These are phyloP conservation scores for Mollisia scopiformis DNA, from an alignment of 2,329 filamentous ascomycete species.

Conservation along the genomic window DNA sequence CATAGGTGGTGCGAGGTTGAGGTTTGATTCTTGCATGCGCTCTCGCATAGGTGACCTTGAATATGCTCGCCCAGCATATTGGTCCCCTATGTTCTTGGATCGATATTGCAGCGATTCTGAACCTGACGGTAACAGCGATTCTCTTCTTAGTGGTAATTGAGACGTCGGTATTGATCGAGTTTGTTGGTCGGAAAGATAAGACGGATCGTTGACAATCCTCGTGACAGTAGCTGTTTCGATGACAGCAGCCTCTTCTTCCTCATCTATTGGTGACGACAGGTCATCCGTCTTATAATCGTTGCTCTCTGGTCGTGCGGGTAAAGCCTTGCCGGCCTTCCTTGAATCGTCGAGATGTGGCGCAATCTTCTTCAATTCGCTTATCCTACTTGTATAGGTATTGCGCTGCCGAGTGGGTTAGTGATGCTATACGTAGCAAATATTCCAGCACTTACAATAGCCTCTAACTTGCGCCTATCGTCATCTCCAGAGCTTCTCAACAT, in stretches of 20 bases:
- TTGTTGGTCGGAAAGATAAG: constrained; percentile 28
- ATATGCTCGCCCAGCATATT: constrained; percentile 52
- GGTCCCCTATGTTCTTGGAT: constrained; percentile 32
- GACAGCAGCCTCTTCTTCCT: constrained; percentile 48
- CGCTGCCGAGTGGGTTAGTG: constrained; percentile 54
- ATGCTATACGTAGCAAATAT: too few species aligned
- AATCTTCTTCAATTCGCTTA: constrained; percentile 81
- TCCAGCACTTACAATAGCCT: constrained; percentile 86
- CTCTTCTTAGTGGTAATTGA: constrained; percentile 37
- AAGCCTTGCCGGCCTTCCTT: constrained; percentile 79
- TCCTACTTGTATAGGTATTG: constrained; percentile 86
- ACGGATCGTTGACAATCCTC: constrained; percentile 49
- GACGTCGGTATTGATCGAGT: constrained; percentile 28
- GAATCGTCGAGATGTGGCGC: constrained; percentile 56
- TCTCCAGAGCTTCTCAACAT: constrained; percentile 81
- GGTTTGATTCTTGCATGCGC: constrained; percentile 39
- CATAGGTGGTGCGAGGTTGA: constrained; percentile 50
- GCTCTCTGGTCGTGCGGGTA: constrained; percentile 73
- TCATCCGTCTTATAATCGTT: constrained; percentile 51
- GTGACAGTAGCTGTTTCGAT: constrained; percentile 57
- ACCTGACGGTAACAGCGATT: constrained; percentile 37
- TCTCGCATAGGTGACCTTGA: constrained; percentile 51
- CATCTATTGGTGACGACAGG: constrained; percentile 36
- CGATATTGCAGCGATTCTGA: constrained; percentile 33
- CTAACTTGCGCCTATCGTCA: constrained; percentile 87